phyloP scores from a whole-genome alignment of 139 green algal genomes.

The Coelastrella sp. region DNA sequence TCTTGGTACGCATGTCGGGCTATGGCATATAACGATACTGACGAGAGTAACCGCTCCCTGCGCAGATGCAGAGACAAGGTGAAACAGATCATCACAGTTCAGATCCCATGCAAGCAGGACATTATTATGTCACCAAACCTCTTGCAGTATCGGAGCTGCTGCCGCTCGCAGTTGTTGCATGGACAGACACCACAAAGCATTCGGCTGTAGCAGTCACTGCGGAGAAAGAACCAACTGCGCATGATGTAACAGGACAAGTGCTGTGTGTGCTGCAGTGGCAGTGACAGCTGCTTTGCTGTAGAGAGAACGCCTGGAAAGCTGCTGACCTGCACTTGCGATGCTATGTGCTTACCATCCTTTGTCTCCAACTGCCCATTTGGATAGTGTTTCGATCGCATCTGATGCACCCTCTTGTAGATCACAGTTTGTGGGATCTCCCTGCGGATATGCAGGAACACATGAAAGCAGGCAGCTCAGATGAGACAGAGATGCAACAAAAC shows the following conservation, averaged over 20 bases:
- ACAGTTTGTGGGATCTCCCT: constrained; percentile 39
- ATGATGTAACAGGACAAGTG: too few relatives aligned
- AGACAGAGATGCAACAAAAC: background rate
- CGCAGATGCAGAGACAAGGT: background rate
- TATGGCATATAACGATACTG: constrained; percentile 46
- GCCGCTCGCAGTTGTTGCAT: too few relatives aligned
- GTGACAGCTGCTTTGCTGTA: too few relatives aligned
- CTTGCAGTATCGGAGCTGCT: background rate
- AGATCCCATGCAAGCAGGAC: background rate
- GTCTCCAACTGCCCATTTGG: constrained; percentile 40
- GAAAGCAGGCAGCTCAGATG: background rate
- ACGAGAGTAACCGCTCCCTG: constrained; percentile 46
- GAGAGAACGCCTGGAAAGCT: too few relatives aligned
- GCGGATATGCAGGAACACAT: background rate
- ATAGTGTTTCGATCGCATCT: constrained; percentile 26
- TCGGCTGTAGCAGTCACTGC: too few relatives aligned
- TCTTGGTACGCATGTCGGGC: constrained; percentile 42
- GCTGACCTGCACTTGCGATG: too few relatives aligned
- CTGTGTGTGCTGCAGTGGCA: too few relatives aligned
- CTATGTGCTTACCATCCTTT: constrained; percentile 34
- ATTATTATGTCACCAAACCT: background rate
- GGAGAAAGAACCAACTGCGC: too few relatives aligned
- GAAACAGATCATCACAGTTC: background rate
- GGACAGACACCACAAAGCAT: too few relatives aligned
- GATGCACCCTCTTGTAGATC: constrained; percentile 42